Conservation (phyloP, 169 alveolate species). For the Pseudocohnilembus persalinus region DNA sequence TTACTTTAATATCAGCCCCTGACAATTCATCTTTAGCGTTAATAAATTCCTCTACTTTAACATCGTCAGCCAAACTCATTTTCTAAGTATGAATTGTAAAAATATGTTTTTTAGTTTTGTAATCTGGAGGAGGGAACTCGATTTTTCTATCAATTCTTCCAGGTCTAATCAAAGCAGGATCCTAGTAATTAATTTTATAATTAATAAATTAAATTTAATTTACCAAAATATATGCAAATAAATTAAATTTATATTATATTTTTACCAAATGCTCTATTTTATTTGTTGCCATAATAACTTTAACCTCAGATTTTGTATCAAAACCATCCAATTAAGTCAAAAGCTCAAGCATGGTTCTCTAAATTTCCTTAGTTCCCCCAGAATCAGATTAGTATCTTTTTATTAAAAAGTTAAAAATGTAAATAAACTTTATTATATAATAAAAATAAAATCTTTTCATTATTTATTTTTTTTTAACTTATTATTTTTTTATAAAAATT, state of each 20-base stretch:
- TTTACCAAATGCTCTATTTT: conserved; percentile 92
- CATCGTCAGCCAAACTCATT: conserved; percentile 98
- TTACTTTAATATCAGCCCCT: conserved; percentile 96
- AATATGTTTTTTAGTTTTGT: conserved; percentile 95
- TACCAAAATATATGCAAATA: too few relatives aligned
- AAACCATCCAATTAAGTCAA: conserved; percentile 99
- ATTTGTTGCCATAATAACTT: conserved; percentile 99
- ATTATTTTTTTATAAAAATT: not conserved
- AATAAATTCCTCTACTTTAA: conserved; percentile 98
- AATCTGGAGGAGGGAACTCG: conserved; percentile 98
- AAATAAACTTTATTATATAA: too few relatives aligned
- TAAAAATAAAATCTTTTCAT: too few relatives aligned
- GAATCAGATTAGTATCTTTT: conserved; percentile 94
- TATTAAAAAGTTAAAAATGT: not conserved
- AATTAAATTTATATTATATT: too few relatives aligned
- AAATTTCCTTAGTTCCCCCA: conserved; percentile 99
- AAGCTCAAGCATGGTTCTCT: conserved; percentile 99
- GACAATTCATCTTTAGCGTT: conserved; percentile 98
- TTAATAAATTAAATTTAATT: too few relatives aligned
- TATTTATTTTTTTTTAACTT: too few relatives aligned
- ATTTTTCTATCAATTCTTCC: conserved; percentile 99
- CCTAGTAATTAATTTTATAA: conserved; percentile 46
- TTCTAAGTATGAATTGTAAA: conserved; percentile 97
- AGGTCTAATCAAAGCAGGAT: conserved; percentile 99
- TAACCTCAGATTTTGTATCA: conserved; percentile 98